Base-by-base conservation (phyloP, 2,329 filamentous ascomycete species). In the Pestalotiopsis sp. region DNA sequence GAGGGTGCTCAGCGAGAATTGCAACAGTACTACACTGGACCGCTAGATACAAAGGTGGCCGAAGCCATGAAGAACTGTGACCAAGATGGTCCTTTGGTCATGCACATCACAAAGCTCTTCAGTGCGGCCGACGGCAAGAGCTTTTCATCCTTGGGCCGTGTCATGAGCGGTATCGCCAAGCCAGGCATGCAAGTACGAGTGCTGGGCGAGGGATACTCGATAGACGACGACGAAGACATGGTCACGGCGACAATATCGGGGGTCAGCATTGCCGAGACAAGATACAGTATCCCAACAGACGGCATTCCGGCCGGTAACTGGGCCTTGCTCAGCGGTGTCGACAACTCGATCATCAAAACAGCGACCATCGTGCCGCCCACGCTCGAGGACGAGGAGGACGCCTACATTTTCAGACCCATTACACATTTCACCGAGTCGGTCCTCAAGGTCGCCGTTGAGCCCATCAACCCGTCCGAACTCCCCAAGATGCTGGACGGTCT, bases 211-310 rank as follows among this genome's bases (percentile, higher is more conserved):
- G 93, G 93, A 5, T 99, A 98, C 80, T 98, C 94, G 4, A 88
- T 97, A 14, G 96, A 99, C 72, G 96, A 99, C 71, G 94, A 98
- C 77, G 96, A 99, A 84, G 96, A 99, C 75, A 98, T 98, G 94
- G 92, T 91, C 0, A 85, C 90, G 75, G 94, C 94, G 35, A 95
- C 91, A 0, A 92, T 99, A 69, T 88, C 89, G 1, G 90, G 94
- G 71, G 94, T 96, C 13, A 97, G 93, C 84, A 95, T 99, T 72
- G 92, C 92, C 7, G 94, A 98, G 80, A 94, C 94, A 26, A 86
- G 94, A 76, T 99, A 99, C 81, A 97, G 94, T 72, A 92, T 99
- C 60, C 90, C 94, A 2, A 94, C 93, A 0, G 94, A 94, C 73
- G 96, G 96, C 63, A 90, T 99, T 30, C 96, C 96, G 5, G 96